phyloP scores from a whole-genome alignment of 31 red algal genomes.

The Bonnemaisonia californica region DNA sequence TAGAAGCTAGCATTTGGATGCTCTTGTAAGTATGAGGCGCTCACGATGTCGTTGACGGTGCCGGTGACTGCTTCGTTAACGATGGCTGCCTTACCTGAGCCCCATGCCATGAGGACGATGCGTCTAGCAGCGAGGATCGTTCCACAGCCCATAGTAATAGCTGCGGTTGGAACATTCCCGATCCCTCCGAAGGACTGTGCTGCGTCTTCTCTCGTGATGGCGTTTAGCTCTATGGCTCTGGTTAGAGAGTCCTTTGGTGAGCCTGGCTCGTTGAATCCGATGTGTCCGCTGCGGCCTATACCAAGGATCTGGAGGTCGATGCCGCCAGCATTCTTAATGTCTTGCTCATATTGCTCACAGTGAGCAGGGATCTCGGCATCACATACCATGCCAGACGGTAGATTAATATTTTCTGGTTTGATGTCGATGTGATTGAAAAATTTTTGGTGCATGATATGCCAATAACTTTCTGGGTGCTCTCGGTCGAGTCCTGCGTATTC shows the following conservation, averaged over 20 bases:
- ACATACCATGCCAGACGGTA: not conserved
- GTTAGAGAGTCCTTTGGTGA: not conserved
- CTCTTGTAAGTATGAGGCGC: not conserved
- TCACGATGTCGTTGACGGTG: not conserved
- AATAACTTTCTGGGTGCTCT: not conserved
- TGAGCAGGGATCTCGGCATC: conserved; percentile 11
- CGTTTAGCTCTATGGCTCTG: not conserved
- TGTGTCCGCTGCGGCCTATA: not conserved
- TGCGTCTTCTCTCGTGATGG: not conserved
- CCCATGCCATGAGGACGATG: not conserved
- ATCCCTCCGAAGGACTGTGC: not conserved
- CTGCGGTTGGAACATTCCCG: not conserved
- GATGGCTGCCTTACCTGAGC: not conserved
- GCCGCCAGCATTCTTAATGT: not conserved
- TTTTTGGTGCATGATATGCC: not conserved
- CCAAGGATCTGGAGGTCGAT: not conserved
- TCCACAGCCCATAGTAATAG: not conserved
- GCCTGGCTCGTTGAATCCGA: not conserved
- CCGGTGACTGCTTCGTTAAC: not conserved
- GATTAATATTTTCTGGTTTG: not conserved
- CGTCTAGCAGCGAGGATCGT: not conserved
- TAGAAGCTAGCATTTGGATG: not conserved
- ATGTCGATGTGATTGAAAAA: conserved; percentile 7
- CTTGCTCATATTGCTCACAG: not conserved
- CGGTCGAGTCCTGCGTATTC: not conserved